phyloP scores from a whole-genome alignment of 805 yeast species.

The Candida easanensis region DNA sequence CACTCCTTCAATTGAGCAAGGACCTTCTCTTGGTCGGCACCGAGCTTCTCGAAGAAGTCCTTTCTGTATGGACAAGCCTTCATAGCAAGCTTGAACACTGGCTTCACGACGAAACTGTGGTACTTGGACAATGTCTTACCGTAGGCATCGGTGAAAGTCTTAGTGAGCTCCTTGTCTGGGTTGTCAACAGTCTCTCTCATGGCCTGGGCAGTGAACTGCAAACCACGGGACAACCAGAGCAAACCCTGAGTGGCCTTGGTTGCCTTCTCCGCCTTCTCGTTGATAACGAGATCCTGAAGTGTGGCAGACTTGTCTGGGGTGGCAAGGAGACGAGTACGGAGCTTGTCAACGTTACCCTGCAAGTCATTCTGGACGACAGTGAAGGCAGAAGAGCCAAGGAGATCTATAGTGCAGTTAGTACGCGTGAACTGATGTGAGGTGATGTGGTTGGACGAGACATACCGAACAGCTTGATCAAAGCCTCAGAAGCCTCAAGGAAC shows the following conservation, averaged over 20 bases:
- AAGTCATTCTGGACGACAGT: conserved; percentile 82
- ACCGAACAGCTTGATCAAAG: conserved; percentile 78
- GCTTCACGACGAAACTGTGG: conserved; percentile 79
- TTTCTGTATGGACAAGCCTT: conserved; percentile 90
- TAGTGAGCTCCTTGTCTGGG: conserved; percentile 61
- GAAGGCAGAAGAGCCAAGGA: conserved; percentile 83
- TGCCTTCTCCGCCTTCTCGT: conserved; percentile 60
- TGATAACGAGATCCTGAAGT: conserved; percentile 71
- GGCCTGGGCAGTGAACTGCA: conserved; percentile 87
- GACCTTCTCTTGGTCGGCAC: conserved; percentile 70
- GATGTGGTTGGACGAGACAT: conserved; percentile 22
- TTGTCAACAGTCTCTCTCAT: conserved; percentile 74
- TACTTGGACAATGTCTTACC: conserved; percentile 73
- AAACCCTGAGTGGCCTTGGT: conserved; percentile 89
- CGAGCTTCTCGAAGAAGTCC: conserved; percentile 80
- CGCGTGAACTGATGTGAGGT: background rate
- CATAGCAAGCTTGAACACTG: conserved; percentile 91
- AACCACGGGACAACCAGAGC: conserved; percentile 82
- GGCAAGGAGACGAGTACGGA: conserved; percentile 61
- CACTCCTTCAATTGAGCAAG: conserved; percentile 61
- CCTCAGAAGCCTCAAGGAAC: conserved; percentile 81
- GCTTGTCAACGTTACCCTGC: conserved; percentile 80
- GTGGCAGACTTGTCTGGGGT: conserved; percentile 65
- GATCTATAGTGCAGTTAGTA: conserved; percentile 35
- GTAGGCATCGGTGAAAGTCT: conserved; percentile 84